Evolutionary conservation across 2,329 filamentous ascomycete genomes (phyloP).

Genomic region (Teratosphaeria pseudoeucalypti): DNA sequence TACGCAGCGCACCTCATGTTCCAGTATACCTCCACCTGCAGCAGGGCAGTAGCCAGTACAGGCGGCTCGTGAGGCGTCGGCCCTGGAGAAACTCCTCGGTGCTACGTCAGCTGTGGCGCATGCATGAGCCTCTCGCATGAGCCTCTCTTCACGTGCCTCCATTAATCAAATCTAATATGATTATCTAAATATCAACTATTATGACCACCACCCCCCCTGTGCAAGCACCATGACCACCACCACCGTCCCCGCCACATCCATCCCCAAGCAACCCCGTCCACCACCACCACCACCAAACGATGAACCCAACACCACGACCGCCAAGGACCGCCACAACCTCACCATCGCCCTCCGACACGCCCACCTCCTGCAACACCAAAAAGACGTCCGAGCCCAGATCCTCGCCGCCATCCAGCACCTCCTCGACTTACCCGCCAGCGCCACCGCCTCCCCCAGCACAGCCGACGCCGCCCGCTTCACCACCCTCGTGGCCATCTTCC

Average conservation of each 20-base stretch:
- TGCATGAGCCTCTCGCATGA: neutral
- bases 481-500: conserved; percentile 59
- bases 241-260: conserved; percentile 32
- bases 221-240: conserved; percentile 14
- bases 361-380: conserved; percentile 68
- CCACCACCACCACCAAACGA: conserved; percentile 13
- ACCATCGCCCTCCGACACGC: conserved; percentile 74
- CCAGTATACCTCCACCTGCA: neutral
- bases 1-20: neutral
- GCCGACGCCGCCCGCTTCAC: conserved; percentile 58
- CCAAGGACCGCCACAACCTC: conserved; percentile 33
- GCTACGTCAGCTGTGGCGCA: neutral
- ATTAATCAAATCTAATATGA: neutral
- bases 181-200: no score
- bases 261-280: conserved; percentile 33
- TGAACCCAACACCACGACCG: conserved; percentile 20
- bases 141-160: neutral
- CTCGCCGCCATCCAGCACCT: conserved; percentile 62
- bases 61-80: neutral
- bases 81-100: neutral
- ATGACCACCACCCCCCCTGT: no score
- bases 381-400: conserved; percentile 65
- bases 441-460: conserved; percentile 37
- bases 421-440: conserved; percentile 49
- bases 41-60: no score